Evolutionary conservation across 148 eudicot species (phyloP).

Genomic region (Selenicereus undatus): DNA sequence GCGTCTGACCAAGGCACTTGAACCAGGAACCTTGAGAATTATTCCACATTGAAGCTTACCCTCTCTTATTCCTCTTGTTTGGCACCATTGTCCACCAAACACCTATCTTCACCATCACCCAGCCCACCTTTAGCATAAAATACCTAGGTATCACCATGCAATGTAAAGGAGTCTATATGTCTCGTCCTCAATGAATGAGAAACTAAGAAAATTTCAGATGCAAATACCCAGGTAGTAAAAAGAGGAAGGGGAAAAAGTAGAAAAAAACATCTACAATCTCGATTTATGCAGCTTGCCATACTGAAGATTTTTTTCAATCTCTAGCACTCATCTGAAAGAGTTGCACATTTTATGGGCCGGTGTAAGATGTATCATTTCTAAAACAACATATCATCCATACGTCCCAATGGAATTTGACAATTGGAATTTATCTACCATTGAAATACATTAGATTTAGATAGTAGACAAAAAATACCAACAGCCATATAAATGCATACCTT

Average conservation of each 20-base stretch:
- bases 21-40: slow-evolving; percentile 45
- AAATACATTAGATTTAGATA: too few relatives aligned
- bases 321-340: too few relatives aligned
- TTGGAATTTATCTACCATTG: too few relatives aligned
- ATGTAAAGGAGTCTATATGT: neutral
- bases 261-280: neutral
- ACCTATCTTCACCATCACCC: slow-evolving; percentile 37
- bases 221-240: neutral
- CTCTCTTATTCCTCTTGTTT: slow-evolving; percentile 35
- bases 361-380: too few relatives aligned
- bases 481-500: too few relatives aligned
- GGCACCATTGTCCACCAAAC: slow-evolving; percentile 46
- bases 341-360: too few relatives aligned
- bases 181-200: neutral
- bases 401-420: too few relatives aligned
- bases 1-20: slow-evolving; percentile 59
- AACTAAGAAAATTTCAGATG: neutral
- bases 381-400: too few relatives aligned
- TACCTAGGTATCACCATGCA: neutral
- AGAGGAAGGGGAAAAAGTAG: neutral
- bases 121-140: neutral
- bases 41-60: slow-evolving; percentile 31
- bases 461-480: too few relatives aligned
- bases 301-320: neutral
- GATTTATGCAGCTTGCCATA: neutral